Evolutionary conservation across 352 stramenopile species (phyloP).

Genomic region (Phytophthora cactorum): DNA sequence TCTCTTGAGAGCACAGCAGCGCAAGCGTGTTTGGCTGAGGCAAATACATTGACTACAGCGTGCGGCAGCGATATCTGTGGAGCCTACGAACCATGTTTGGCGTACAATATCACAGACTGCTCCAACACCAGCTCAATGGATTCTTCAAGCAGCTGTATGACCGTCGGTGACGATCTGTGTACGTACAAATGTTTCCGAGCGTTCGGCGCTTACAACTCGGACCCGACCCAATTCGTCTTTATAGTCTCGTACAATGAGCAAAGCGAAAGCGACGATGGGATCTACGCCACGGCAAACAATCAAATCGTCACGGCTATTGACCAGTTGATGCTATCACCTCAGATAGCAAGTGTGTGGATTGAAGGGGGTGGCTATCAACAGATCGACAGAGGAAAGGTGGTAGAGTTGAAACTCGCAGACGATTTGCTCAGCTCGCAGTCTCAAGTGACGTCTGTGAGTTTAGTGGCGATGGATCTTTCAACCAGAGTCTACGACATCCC

Average conservation of each 20-base stretch:
- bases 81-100: conserved; percentile 18
- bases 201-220: conserved; percentile 22
- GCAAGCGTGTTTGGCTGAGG: conserved; percentile 9
- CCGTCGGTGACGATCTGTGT: conserved; percentile 7
- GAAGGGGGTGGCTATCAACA: conserved; percentile 21
- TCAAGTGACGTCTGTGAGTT: conserved; percentile 24
- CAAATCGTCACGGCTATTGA: conserved; percentile 15
- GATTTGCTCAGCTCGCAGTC: conserved; percentile 15
- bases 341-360: conserved; percentile 25
- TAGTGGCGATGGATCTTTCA: conserved; percentile 20
- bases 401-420: conserved; percentile 10
- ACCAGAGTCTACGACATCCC: conserved; percentile 11
- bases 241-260: conserved; percentile 8
- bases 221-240: conserved; percentile 27
- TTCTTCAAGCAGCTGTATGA: conserved; percentile 7
- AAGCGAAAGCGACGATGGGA: not conserved
- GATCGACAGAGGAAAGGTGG: conserved; percentile 8
- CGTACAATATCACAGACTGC: conserved; percentile 12
- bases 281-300: conserved; percentile 21
- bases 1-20: not conserved
- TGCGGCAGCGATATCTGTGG: conserved; percentile 20
- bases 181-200: conserved; percentile 22
- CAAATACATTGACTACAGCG: conserved; percentile 16
- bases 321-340: conserved; percentile 19
- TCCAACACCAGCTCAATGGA: conserved; percentile 5